Evolutionary conservation across 2,329 filamentous ascomycete species (phyloP).

Genomic region (Colletotrichum acutatum): DNA sequence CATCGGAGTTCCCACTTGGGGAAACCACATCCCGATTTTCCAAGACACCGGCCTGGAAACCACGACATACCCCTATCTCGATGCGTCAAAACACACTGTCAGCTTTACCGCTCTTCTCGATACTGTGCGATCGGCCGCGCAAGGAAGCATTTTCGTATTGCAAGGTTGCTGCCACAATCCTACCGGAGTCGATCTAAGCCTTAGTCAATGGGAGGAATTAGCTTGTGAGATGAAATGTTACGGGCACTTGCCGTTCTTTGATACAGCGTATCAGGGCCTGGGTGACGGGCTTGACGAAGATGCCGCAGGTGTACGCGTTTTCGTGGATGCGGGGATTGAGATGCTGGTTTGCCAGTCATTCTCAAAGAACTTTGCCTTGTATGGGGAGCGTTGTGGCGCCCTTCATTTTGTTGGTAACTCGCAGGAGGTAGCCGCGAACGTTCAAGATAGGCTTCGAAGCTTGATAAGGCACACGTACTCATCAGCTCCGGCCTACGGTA

Average conservation of each 20-base stretch:
- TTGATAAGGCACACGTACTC: constrained; percentile 24
- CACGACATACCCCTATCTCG: constrained; percentile 45
- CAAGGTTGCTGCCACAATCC: constrained; percentile 52
- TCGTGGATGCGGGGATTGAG: constrained; percentile 42
- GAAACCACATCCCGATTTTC: constrained; percentile 47
- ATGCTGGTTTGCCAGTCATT: constrained; percentile 49
- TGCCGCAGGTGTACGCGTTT: constrained; percentile 42
- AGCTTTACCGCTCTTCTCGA: constrained; percentile 42
- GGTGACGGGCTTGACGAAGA: constrained; percentile 47
- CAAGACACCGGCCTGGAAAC: constrained; percentile 43
- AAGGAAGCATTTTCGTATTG: constrained; percentile 46
- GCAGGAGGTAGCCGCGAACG: constrained; percentile 8
- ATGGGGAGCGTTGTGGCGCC: constrained; percentile 48
- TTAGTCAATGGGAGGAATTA: constrained; percentile 45
- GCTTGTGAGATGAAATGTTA: constrained; percentile 38
- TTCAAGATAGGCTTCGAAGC: constrained; percentile 26
- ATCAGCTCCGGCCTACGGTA: constrained; percentile 17
- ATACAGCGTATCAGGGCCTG: constrained; percentile 51
- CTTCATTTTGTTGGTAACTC: constrained; percentile 30
- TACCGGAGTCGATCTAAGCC: constrained; percentile 46
- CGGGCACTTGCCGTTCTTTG: constrained; percentile 46
- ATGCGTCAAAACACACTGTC: constrained; percentile 39
- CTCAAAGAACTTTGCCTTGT: constrained; percentile 52
- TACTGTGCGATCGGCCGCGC: constrained; percentile 40
- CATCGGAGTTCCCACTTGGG: constrained; percentile 46